Evolutionary conservation across 768 basidiomycete genomes (phyloP).

Genomic region (Exidia glandulosa): DNA sequence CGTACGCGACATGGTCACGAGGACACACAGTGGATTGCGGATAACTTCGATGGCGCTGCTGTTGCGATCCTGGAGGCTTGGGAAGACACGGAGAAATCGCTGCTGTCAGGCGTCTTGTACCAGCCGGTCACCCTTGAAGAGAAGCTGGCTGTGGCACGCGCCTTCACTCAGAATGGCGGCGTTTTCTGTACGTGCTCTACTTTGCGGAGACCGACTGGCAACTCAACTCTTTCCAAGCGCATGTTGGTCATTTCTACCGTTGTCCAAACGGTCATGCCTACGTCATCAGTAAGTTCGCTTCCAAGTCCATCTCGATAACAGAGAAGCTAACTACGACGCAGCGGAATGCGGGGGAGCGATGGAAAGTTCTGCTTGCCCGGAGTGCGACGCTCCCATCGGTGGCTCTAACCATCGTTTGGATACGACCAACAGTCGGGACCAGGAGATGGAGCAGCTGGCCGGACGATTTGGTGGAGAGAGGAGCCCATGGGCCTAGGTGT

Average conservation of each 20-base stretch:
- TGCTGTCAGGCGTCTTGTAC: constrained; percentile 37
- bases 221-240: constrained; percentile 13
- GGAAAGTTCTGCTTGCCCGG: not conserved
- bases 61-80: constrained; percentile 35
- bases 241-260: constrained; percentile 35
- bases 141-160: constrained; percentile 35
- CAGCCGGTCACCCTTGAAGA: constrained; percentile 43
- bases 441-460: not conserved
- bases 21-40: constrained; percentile 29
- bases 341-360: not conserved
- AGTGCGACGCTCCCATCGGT: not conserved
- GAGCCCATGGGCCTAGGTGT: not conserved
- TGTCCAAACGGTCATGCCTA: not conserved
- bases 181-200: not conserved
- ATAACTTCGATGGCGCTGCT: constrained; percentile 30
- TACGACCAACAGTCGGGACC: not conserved
- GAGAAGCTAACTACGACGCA: no score
- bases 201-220: no score
- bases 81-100: constrained; percentile 26
- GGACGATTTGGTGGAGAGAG: not conserved
- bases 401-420: not conserved
- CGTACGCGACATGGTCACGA: constrained; percentile 15
- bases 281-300: not conserved
- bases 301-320: not conserved
- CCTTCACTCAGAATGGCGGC: constrained; percentile 29